Conservation (phyloP, 2,329 filamentous ascomycete species). For the Epichloe amarillans region DNA sequence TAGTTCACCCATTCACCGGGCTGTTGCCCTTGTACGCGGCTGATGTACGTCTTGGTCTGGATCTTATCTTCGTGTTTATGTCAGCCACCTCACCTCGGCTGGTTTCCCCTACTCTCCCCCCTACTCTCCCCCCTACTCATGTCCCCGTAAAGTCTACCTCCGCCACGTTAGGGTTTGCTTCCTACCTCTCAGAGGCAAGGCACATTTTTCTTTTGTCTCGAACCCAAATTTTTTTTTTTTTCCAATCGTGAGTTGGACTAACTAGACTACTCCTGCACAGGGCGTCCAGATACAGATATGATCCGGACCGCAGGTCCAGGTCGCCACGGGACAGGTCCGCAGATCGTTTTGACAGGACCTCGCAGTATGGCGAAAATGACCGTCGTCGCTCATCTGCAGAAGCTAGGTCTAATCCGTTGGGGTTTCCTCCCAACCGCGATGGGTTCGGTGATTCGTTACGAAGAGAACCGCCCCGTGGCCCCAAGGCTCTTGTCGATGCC, state of each 20-base stretch:
- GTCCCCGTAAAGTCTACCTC: conserved; percentile 1
- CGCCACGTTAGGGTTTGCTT: not conserved
- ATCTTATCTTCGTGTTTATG: not conserved
- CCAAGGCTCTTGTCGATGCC: conserved; percentile 62
- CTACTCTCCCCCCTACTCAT: not conserved
- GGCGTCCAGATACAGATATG: conserved; percentile 47
- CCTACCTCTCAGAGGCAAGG: not conserved
- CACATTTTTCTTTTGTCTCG: not conserved
- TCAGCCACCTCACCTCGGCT: not conserved
- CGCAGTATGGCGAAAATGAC: conserved; percentile 49
- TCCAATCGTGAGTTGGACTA: not conserved
- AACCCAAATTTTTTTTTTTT: not conserved
- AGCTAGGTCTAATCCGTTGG: conserved; percentile 38
- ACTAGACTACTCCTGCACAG: conserved; percentile 16
- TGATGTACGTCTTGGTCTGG: conserved; percentile 2
- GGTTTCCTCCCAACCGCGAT: conserved; percentile 49
- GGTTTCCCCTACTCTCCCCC: not conserved
- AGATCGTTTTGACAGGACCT: conserved; percentile 45
- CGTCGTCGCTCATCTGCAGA: conserved; percentile 54
- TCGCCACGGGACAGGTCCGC: conserved; percentile 58
- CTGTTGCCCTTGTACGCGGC: conserved; percentile 1
- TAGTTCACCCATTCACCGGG: conserved; percentile 1
- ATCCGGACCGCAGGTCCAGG: conserved; percentile 49
- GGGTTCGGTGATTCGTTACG: conserved; percentile 39
- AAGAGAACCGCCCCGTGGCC: conserved; percentile 67